Evolutionary conservation across 192 early-diverging fungal species (phyloP), one percentile per base, ranked within the genome.

Genomic region (Cetraspora pellucida): DNA sequence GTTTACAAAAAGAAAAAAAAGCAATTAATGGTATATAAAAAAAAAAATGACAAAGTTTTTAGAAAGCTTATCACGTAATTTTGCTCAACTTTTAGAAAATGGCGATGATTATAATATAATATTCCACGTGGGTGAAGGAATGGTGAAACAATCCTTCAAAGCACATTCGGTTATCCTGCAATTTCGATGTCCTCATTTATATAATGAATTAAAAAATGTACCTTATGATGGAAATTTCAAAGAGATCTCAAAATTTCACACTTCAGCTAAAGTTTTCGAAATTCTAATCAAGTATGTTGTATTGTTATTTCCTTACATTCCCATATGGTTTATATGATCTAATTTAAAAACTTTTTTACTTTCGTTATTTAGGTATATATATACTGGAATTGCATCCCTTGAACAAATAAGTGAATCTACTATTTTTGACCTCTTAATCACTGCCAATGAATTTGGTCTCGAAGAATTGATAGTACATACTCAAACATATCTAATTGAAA

Each of bases 291-390:
- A 50, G 68, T 70, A 70, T 50, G 68, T 70, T 3, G 28, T 11
- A 28, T n/a, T 13, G 16, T 27, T 2, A 21, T 21, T 19, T 10
- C 10, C 10, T 23, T 0, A 23, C 23, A 57, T 10, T 23, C 21
- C 10, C 2, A 23, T 23, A 57, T 23, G 10, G 21, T 57, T 55
- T 2, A n/a, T 21, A 10, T 57, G 19, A 23, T 57, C n/a, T 57
- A 23, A 37, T 37, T 37, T 37, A 6, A 27, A 46, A 52, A 52
- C 3, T 14, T 27, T 19, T 70, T 9, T 25, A 46, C 23, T 25
- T 17, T 37, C n/a, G 37, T 37, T 37, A 37, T 37, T 37, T 37
- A 70, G 68, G 23, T 70, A 70, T 70, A 70, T 70, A 10, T 70
- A 70, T 52, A 50, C 21, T 17, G 68, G 46, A 25, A 50, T 17